Conservation (phyloP, 192 early-diverging fungal genomes). For the Lobosporangium transversale region DNA sequence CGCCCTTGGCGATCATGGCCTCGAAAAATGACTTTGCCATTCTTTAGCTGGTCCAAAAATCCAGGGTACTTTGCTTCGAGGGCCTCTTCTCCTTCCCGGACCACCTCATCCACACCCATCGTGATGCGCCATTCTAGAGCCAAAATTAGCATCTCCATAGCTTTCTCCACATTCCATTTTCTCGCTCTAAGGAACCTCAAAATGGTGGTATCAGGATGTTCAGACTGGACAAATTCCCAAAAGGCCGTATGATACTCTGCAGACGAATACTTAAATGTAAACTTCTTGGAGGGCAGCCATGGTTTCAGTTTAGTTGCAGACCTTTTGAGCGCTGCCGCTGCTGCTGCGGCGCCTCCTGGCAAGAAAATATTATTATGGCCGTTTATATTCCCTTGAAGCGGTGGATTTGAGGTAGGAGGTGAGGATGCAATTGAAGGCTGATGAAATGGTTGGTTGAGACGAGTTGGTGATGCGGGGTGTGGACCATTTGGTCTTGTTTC, state of each 20-base stretch:
- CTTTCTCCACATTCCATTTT: constrained; percentile 86
- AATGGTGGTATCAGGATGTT: constrained; percentile 77
- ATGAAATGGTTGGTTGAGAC: constrained; percentile 30
- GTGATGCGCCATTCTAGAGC: constrained; percentile 79
- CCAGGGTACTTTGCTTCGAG: constrained; percentile 55
- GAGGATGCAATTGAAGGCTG: constrained; percentile 39
- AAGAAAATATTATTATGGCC: constrained; percentile 3
- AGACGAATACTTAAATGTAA: constrained; percentile 44
- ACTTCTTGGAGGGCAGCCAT: constrained; percentile 47
- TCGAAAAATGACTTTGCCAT: constrained; percentile 58
- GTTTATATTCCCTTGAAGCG: neutral
- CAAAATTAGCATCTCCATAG: constrained; percentile 75
- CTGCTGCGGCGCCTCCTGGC: constrained; percentile 31
- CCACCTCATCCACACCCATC: constrained; percentile 57
- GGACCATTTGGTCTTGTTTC: constrained; percentile 23
- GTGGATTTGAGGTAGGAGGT: constrained; percentile 9
- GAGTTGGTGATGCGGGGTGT: constrained; percentile 37
- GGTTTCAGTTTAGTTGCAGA: constrained; percentile 44
- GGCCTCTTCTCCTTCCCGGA: constrained; percentile 56
- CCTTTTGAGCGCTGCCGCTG: constrained; percentile 36
- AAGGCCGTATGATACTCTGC: constrained; percentile 65
- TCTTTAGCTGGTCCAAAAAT: constrained; percentile 54
- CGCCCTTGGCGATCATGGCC: constrained; percentile 58
- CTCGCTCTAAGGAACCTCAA: constrained; percentile 86
- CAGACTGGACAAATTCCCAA: constrained; percentile 67